phyloP scores from a whole-genome alignment of 139 green algal genomes.

The Yamagishiella unicocca region DNA sequence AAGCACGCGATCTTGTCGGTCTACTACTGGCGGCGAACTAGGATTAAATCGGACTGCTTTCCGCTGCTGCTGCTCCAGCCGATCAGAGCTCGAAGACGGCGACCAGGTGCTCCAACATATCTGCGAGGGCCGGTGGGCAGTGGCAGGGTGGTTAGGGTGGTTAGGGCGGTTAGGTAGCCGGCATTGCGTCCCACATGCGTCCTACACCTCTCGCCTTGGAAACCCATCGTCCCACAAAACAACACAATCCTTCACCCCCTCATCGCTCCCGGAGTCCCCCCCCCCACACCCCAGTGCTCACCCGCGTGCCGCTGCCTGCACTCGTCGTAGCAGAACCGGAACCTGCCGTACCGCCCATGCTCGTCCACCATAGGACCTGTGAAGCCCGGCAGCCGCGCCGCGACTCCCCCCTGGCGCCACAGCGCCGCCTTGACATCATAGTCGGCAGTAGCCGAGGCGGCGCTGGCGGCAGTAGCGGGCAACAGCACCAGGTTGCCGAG shows the following conservation, averaged over 20 bases:
- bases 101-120: constrained; percentile 30
- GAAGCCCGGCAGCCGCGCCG: constrained; percentile 43
- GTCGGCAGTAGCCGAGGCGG: constrained; percentile 13
- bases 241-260: too few species aligned
- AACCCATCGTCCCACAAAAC: too few species aligned
- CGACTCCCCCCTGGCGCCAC: constrained; percentile 39
- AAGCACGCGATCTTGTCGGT: too few species aligned
- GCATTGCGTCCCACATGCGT: too few species aligned
- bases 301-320: constrained; percentile 45
- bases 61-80: too few species aligned
- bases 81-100: constrained; percentile 35
- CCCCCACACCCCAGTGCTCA: too few species aligned
- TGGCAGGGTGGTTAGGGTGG: too few species aligned
- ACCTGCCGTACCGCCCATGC: constrained; percentile 52
- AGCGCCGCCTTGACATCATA: constrained; percentile 51
- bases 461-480: constrained; percentile 34
- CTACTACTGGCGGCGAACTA: too few species aligned
- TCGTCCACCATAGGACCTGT: constrained; percentile 41
- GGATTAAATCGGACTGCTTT: too few species aligned
- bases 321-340: constrained; percentile 71
- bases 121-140: neutral
- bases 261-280: too few species aligned
- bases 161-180: too few species aligned
- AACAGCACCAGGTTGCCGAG: constrained; percentile 73
- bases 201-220: too few species aligned